Conservation (phyloP, 2,329 filamentous ascomycete species). For the Colletotrichum sidae region DNA sequence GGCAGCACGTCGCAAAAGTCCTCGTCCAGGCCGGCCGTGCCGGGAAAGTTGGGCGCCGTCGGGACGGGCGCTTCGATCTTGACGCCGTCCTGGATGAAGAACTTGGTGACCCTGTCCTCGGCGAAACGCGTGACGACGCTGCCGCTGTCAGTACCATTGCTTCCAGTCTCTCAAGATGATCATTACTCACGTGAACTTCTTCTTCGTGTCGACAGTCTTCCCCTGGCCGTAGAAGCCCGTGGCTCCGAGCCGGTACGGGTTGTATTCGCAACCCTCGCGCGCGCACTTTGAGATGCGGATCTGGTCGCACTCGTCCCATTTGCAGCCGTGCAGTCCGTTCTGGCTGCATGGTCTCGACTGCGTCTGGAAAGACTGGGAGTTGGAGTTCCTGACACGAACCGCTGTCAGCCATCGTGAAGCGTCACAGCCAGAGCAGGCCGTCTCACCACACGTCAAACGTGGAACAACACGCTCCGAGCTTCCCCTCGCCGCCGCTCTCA, state of each 20-base stretch:
- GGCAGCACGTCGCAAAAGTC: constrained; percentile 1
- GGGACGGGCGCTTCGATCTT: constrained; percentile 59
- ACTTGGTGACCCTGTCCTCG: constrained; percentile 64
- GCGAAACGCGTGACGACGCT: constrained; percentile 71
- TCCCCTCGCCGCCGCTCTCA: constrained; percentile 59
- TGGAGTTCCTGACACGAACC: constrained; percentile 53
- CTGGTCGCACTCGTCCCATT: constrained; percentile 45
- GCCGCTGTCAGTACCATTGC: neutral
- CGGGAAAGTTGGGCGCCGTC: neutral
- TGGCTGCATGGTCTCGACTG: constrained; percentile 21
- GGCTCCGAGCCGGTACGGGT: constrained; percentile 71
- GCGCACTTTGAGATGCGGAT: constrained; percentile 67
- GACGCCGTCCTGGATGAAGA: constrained; percentile 71
- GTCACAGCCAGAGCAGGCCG: neutral
- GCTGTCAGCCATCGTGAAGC: neutral
- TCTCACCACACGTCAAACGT: constrained; percentile 71
- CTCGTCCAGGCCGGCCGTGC: constrained; percentile 1
- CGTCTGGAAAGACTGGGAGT: constrained; percentile 59
- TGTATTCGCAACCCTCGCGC: constrained; percentile 74
- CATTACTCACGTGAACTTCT: constrained; percentile 57
- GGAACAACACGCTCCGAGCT: constrained; percentile 64
- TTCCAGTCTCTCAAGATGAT: no score
- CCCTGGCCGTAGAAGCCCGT: constrained; percentile 69
- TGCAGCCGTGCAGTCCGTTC: constrained; percentile 22
- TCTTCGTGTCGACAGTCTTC: constrained; percentile 66